Conservation (phyloP, 306 rosid genomes). For the Albizia julibrissin region DNA sequence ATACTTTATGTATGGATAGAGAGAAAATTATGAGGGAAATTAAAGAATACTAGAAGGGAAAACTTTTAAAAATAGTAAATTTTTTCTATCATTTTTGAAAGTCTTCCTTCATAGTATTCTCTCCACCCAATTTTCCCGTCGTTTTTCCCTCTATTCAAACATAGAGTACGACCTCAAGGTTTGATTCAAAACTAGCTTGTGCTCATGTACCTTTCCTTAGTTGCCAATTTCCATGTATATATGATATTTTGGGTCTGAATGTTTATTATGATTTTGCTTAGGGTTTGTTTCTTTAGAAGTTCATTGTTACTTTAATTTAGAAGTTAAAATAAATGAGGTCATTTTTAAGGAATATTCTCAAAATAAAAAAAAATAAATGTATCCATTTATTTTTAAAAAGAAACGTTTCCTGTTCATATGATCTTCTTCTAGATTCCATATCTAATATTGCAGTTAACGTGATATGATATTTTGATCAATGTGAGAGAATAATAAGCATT, state of each 20-base stretch:
- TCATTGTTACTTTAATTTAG: not conserved
- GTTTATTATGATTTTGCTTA: not conserved
- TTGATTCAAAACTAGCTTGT: not conserved
- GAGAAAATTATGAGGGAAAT: no score
- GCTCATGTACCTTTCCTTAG: not conserved
- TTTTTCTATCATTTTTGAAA: no score
- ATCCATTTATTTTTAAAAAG: constrained; percentile 5
- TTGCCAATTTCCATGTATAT: not conserved
- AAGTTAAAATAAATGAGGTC: not conserved
- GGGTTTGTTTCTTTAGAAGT: not conserved
- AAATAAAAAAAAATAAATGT: constrained; percentile 30
- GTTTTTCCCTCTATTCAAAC: no score
- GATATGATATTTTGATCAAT: constrained; percentile 28
- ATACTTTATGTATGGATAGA: no score
- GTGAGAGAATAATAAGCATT: not conserved
- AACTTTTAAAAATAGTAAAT: no score
- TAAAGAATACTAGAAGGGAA: no score
- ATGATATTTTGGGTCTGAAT: not conserved
- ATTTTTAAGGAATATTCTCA: constrained; percentile 32
- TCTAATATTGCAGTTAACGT: constrained; percentile 16
- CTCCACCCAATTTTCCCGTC: no score
- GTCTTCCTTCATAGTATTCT: no score
- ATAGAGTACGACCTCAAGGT: no score
- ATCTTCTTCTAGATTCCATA: constrained; percentile 34
- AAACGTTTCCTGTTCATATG: constrained; percentile 9